These are phyloP conservation scores for Cladorrhinum sp. DNA, from an alignment of 2,329 filamentous ascomycete species.

Conservation along the genomic window DNA sequence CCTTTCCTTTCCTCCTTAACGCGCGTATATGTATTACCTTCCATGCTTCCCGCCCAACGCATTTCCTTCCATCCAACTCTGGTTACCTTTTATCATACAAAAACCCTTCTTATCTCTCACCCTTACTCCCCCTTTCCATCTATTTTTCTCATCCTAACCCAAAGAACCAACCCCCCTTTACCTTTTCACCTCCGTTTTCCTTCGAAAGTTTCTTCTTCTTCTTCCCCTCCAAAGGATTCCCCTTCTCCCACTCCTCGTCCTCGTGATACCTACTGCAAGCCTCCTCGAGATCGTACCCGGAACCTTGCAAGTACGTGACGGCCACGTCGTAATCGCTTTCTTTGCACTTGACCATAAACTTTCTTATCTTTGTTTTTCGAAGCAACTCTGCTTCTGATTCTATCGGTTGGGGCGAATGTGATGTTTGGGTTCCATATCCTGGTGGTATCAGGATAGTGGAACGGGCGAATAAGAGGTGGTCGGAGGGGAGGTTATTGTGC, in stretches of 20 bases:
- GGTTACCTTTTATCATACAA: too few species aligned
- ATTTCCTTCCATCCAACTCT: too few species aligned
- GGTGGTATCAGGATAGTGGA: slow-evolving; percentile 70
- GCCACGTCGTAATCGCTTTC: slow-evolving; percentile 75
- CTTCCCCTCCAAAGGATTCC: slow-evolving; percentile 53
- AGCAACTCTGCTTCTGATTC: slow-evolving; percentile 72
- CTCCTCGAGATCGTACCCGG: slow-evolving; percentile 61
- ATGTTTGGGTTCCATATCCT: slow-evolving; percentile 62
- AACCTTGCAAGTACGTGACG: slow-evolving; percentile 69
- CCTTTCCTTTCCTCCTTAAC: too few species aligned
- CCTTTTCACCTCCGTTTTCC: slow-evolving; percentile 26
- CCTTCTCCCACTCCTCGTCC: slow-evolving; percentile 73
- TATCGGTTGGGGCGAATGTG: slow-evolving; percentile 65
- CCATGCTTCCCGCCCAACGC: too few species aligned
- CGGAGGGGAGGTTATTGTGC: slow-evolving; percentile 67
- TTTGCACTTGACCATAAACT: slow-evolving; percentile 78
- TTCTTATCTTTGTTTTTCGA: slow-evolving; percentile 66
- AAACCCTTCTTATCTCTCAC: too few species aligned
- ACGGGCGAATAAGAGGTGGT: slow-evolving; percentile 68
- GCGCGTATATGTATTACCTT: too few species aligned
- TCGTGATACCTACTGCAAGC: slow-evolving; percentile 64
- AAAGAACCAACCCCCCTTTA: slow-evolving; percentile 24
- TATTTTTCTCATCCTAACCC: neutral
- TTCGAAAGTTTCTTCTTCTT: slow-evolving; percentile 32
- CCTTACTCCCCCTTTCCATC: neutral